Percentiles rank a stretch among this genome's conserved stretches.
Evolutionary conservation across 768 basidiomycete genomes (phyloP).

Genomic region (Russula emetica): DNA sequence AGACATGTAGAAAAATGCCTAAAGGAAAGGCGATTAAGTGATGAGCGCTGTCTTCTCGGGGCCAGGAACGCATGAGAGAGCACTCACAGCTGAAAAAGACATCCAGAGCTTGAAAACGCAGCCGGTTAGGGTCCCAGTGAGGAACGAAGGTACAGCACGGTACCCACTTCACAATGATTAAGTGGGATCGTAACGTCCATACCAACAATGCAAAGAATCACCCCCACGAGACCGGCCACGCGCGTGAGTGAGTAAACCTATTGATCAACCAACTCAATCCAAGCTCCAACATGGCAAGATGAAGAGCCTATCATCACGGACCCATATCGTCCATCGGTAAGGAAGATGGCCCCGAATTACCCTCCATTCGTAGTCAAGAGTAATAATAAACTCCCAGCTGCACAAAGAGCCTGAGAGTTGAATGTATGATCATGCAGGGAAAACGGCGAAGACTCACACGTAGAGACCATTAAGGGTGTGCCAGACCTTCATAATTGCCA

Average conservation of each 20-base stretch:
- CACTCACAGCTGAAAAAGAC: neutral
- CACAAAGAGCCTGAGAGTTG: neutral
- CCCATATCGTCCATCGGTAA: too few relatives aligned
- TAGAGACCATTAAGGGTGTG: neutral
- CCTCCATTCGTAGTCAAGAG: too few relatives aligned
- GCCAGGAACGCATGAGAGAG: too few relatives aligned
- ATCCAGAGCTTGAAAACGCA: neutral
- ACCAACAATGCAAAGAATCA: neutral
- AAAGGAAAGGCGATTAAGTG: too few relatives aligned
- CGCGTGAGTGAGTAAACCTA: too few relatives aligned
- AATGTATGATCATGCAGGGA: neutral
- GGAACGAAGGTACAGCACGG: neutral
- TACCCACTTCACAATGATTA: neutral
- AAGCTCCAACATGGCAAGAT: too few relatives aligned
- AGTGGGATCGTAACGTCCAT: neutral
- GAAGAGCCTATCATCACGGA: too few relatives aligned
- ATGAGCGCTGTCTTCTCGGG: neutral
- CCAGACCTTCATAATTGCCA: neutral
- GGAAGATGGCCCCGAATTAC: too few relatives aligned
- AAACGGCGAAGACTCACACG: neutral
- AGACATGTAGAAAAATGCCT: neutral
- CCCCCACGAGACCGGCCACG: neutral
- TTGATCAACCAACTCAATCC: too few relatives aligned
- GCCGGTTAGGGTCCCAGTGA: neutral
- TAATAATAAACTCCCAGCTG: too few relatives aligned